Evolutionary conservation across 2,329 filamentous ascomycete species (phyloP), one percentile per base, ranked within the genome.

Genomic region (Neopestalotiopsis sp.): DNA sequence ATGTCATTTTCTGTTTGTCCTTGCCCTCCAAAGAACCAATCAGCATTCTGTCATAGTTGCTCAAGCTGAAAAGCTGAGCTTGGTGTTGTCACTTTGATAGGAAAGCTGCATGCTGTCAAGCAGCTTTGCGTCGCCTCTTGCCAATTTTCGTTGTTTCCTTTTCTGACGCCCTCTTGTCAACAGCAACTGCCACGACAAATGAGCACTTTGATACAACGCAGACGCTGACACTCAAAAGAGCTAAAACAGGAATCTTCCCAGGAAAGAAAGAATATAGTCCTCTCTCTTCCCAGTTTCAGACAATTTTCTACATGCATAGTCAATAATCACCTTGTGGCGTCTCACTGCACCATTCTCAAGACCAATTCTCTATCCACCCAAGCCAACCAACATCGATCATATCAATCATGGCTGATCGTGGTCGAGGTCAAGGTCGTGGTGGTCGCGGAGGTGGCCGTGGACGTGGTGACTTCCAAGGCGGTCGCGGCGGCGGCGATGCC

Each of bases 401-500:
- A 13, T n/a, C 34, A 17, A 49, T 4, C 52, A 60, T 67, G 52
- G 34, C 49, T 62, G 49, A 67, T 67, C 58, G 66, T 20, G 66
- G 66, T 9, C 57, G 66, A n/a, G 66, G 66, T 20, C 57, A 67
- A 38, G 20, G 20, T 57, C 57, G 66, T 17, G 66, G 56, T n/a
- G 59, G 52, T 56, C 56, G 66, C 4, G 66, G 68, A 24, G 64
- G 49, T n/a, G 28, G 66, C 20, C 32, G 68, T 28, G 65, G 68
- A 20, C 63, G 62, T 5, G 65, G 68, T 34, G 68, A 64, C 40
- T 32, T 40, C 3, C 40, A 58, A 13, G 65, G 62, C 32, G 60
- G 59, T 52, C 65, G 68, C 6, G 65, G 68, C 24, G 45, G 52
- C 10, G 64, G 64, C 17, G 63, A 57, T 32, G 34, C 14, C 32